Conservation (phyloP, 306 rosid species). For the Cucumis sativus region Cucumber_9930_V3 NC_026655.2:5627501-5628000, state of each 20-base stretch:
- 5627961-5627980: not conserved
- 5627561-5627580: not conserved
- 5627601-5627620: not conserved
- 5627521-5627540: not conserved
- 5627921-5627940: not conserved
- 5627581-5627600: not conserved
- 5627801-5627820: not conserved
- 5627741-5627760: not conserved
- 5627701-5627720: not conserved
- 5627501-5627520: not conserved
- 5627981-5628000: not conserved
- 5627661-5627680: conserved; percentile 3
- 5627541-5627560: not conserved
- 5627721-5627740: not conserved
- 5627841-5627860: not conserved
- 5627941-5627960: not conserved
- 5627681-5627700: not conserved
- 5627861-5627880: not conserved
- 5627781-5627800: not conserved
- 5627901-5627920: not conserved
- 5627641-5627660: not conserved
- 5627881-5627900: not conserved
- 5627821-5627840: not conserved
- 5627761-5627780: not conserved
- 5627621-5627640: not conserved